Percentiles rank a stretch among this genome's conserved stretches.
Conservation (phyloP, 2,329 filamentous ascomycete species). For the Colletotrichum sp. region DNA sequence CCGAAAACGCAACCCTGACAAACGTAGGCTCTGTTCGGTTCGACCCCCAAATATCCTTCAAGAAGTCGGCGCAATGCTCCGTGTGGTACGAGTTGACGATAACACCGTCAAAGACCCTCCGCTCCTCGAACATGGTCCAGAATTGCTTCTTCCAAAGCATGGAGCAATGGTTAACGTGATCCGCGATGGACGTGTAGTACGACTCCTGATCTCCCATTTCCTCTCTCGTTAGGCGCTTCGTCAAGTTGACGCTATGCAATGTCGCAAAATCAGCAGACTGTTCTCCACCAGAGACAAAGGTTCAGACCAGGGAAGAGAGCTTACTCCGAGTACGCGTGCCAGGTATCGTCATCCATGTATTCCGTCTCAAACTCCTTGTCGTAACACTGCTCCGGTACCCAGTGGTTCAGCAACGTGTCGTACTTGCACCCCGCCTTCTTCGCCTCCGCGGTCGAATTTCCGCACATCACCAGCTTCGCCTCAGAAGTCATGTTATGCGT, state of each 20-base stretch:
- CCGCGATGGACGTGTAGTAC: constrained; percentile 26
- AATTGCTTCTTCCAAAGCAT: constrained; percentile 32
- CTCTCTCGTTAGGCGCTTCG: constrained; percentile 19
- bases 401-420: constrained; percentile 29
- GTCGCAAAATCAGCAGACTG: not conserved
- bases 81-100: constrained; percentile 26
- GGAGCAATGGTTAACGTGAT: constrained; percentile 30
- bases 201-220: constrained; percentile 24
- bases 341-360: constrained; percentile 29
- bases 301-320: not conserved
- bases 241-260: constrained; percentile 20
- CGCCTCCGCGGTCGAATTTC: constrained; percentile 23
- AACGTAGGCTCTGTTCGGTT: constrained; percentile 6
- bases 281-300: fast-evolving
- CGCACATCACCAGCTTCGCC: constrained; percentile 23
- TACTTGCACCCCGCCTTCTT: constrained; percentile 23
- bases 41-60: constrained; percentile 4
- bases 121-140: constrained; percentile 26
- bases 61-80: constrained; percentile 27
- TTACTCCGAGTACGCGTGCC: constrained; percentile 23
- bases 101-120: constrained; percentile 23
- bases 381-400: constrained; percentile 27
- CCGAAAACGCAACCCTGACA: not conserved
- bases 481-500: constrained; percentile 25
- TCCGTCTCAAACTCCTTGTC: constrained; percentile 28